Evolutionary conservation across 2,329 filamentous ascomycete species (phyloP).

Genomic region (Pseudovirgaria hyperparasitica): DNA sequence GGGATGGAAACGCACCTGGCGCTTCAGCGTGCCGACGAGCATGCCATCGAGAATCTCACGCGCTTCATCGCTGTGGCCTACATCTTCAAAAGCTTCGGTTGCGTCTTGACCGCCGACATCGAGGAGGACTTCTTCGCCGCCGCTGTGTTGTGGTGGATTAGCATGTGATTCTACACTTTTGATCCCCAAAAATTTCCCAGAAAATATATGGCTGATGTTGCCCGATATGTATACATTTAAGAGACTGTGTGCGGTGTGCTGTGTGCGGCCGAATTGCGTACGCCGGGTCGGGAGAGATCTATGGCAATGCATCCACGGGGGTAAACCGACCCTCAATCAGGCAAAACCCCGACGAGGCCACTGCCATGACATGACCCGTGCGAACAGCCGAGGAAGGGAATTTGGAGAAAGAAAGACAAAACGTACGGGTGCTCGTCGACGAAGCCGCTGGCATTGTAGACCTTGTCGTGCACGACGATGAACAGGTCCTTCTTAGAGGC

Average conservation of each 20-base stretch:
- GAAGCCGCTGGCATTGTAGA: slow-evolving; percentile 84
- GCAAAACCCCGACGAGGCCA: too few relatives aligned
- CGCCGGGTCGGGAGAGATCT: too few relatives aligned
- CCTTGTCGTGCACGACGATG: slow-evolving; percentile 88
- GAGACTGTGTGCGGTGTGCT: too few relatives aligned
- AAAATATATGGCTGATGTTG: too few relatives aligned
- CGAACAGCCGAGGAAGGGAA: slow-evolving; percentile 1
- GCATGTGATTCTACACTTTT: too few relatives aligned
- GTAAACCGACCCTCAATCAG: too few relatives aligned
- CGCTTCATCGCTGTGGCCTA: slow-evolving; percentile 97
- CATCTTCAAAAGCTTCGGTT: slow-evolving; percentile 97
- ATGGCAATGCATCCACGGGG: too few relatives aligned
- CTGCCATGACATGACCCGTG: too few relatives aligned
- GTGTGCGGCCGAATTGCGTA: too few relatives aligned
- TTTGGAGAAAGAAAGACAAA: slow-evolving; percentile 1
- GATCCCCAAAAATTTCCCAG: too few relatives aligned
- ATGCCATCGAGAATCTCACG: slow-evolving; percentile 68
- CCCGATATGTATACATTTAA: too few relatives aligned
- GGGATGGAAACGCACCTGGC: slow-evolving; percentile 16
- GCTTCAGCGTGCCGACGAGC: slow-evolving; percentile 24
- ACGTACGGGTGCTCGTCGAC: slow-evolving; percentile 91
- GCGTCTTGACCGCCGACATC: slow-evolving; percentile 93
- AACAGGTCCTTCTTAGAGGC: slow-evolving; percentile 75
- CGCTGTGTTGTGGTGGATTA: too few relatives aligned
- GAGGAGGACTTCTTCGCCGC: slow-evolving; percentile 95